Evolutionary conservation across 805 yeast species (phyloP), one percentile per base, ranked within the genome.

Genomic region (Nakazawaea populi): DNA sequence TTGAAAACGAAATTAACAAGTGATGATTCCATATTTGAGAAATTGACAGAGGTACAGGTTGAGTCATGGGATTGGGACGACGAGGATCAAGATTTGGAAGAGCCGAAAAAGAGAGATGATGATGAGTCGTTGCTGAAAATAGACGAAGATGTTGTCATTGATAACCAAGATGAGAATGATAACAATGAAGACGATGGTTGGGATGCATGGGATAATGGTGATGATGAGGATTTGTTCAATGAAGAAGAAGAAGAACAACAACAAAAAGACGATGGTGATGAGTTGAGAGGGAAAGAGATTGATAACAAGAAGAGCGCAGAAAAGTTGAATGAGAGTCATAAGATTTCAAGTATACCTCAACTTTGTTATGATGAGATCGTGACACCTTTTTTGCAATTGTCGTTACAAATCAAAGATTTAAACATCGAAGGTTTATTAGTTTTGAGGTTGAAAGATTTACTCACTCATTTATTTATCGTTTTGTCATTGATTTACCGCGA

Each of bases 201-300:
- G 61, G 67, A 55, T 36, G 58, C 59, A 10, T 63, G 66, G 66
- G 46, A 31, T 14, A 53, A 57, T 40, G 58, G 58, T 10, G 52
- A 49, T 7, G 67, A 62, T 35, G 8, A 37, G 40, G 63, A 52
- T 10, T 61, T 67, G 65, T 60, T 56, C 41, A 57, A 56, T 5
- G 44, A 37, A 18, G 49, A 39, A 29, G 41, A 24, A 39, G 41
- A 24, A 5, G 37, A 28, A 18, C 24, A 28, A 18, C 24, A 18
- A 18, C 24, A 18, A 18, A 18, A 18, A 18, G 29, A 35, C 18
- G 46, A 29, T n/a, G n/a, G 18, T 6, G 29, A 18, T 11, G 31
- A 37, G 10, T 37, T n/a, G 29, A 31, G 31, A 37, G 18, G 12
- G 9, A 18, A 37, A n/a, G 14, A 30, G 5, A 44, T 18, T 18